Conservation (phyloP, 78 protist genomes). For the Ministeria vibrans region DNA sequence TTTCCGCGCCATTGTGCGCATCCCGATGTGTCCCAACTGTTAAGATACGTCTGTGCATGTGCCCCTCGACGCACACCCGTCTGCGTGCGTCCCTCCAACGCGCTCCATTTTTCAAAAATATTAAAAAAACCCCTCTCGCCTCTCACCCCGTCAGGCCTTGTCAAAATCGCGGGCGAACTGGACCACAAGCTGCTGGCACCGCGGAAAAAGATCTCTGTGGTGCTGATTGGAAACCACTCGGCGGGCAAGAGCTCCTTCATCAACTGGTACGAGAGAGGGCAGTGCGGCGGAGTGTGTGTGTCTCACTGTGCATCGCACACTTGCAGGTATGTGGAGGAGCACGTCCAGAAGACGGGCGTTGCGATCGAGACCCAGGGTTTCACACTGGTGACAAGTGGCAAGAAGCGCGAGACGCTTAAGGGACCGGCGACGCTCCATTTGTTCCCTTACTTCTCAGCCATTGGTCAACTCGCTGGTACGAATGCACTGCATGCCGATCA, state of each 20-base stretch:
- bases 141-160: background rate
- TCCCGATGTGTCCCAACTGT: background rate
- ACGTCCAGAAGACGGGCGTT: slow-evolving; percentile 35
- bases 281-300: background rate
- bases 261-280: slow-evolving; percentile 18
- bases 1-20: background rate
- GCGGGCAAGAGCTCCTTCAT: slow-evolving; percentile 44
- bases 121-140: background rate
- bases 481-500: background rate
- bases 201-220: slow-evolving; percentile 23
- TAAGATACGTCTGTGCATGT: background rate
- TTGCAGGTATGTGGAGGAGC: slow-evolving; percentile 28
- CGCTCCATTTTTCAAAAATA: too few species aligned
- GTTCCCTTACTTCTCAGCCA: background rate
- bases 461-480: background rate
- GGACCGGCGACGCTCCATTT: slow-evolving; percentile 25
- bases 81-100: background rate
- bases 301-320: background rate
- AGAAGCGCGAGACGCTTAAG: slow-evolving; percentile 3
- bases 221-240: slow-evolving; percentile 46
- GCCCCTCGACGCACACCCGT: background rate
- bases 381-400: slow-evolving; percentile 24
- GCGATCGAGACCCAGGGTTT: slow-evolving; percentile 46
- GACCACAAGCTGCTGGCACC: slow-evolving; percentile 4
- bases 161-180: background rate